These are phyloP conservation scores for Talaromyces rugulosus DNA, from an alignment of 2,329 filamentous ascomycete species.

Conservation along the genomic window DNA sequence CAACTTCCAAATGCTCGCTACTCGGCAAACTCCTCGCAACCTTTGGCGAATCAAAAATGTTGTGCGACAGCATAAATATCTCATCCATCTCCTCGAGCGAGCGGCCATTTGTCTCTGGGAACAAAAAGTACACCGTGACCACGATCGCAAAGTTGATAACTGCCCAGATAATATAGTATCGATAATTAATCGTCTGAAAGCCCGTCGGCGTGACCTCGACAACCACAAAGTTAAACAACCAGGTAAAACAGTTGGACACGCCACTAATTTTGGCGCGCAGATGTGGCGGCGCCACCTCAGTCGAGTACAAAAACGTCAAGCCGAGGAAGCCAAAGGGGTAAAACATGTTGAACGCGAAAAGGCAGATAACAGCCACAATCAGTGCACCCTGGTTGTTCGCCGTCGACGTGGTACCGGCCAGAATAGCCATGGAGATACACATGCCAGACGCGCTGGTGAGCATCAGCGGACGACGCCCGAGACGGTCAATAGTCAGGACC, in stretches of 20 bases:
- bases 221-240: conserved; percentile 36
- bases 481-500: conserved; percentile 49
- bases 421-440: conserved; percentile 51
- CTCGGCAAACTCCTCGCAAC: conserved; percentile 17
- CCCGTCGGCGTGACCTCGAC: conserved; percentile 35
- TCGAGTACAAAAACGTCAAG: conserved; percentile 12
- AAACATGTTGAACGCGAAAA: conserved; percentile 12
- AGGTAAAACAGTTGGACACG: conserved; percentile 48
- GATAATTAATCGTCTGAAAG: conserved; percentile 45
- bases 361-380: conserved; percentile 10
- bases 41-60: conserved; percentile 22
- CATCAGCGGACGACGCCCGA: conserved; percentile 49
- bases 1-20: not conserved
- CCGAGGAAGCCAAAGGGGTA: conserved; percentile 15
- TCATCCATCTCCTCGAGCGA: conserved; percentile 38
- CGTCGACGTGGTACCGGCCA: conserved; percentile 15
- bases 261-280: conserved; percentile 50
- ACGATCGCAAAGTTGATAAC: conserved; percentile 30
- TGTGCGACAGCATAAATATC: conserved; percentile 32
- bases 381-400: conserved; percentile 4
- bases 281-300: conserved; percentile 12
- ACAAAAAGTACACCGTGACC: conserved; percentile 32
- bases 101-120: conserved; percentile 36
- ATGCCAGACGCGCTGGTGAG: conserved; percentile 52
- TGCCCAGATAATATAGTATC: conserved; percentile 43